A percentile compares a stretch with the other conserved stretches of the same genome.
Conservation (phyloP, 202 grass and related monocot genomes). For the Thinopyrum obtusiflorum region DNA sequence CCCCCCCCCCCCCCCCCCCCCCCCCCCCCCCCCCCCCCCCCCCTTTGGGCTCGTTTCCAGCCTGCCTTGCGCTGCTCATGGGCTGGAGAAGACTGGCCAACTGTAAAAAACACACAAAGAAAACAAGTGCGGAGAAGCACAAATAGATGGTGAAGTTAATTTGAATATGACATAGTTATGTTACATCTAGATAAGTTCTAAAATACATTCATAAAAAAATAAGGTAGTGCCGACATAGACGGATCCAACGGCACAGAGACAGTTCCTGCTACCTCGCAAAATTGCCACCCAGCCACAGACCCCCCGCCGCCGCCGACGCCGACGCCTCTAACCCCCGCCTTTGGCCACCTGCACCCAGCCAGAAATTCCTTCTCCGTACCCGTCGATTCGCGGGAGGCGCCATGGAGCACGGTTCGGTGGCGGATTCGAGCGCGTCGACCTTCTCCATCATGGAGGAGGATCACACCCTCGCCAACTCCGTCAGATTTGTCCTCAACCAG, state of each 20-base stretch:
- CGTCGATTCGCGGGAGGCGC: not conserved
- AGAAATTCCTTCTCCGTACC: not conserved
- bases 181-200: too few species aligned
- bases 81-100: too few species aligned
- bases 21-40: too few species aligned
- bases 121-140: too few species aligned
- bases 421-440: constrained; percentile 57
- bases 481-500: constrained; percentile 82
- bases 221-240: too few species aligned
- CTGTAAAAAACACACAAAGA: too few species aligned
- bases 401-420: constrained; percentile 77
- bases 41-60: too few species aligned
- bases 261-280: not conserved
- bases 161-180: too few species aligned
- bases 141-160: too few species aligned
- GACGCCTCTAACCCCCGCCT: not conserved
- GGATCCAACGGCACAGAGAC: not conserved
- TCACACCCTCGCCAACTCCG: constrained; percentile 82
- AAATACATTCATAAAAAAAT: too few species aligned
- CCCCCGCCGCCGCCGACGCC: not conserved
- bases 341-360: not conserved
- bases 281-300: not conserved
- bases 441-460: constrained; percentile 91
- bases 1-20: too few species aligned
- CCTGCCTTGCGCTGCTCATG: too few species aligned